Evolutionary conservation across 352 stramenopile species (phyloP).

Genomic region (Blastocystis sp.): DNA sequence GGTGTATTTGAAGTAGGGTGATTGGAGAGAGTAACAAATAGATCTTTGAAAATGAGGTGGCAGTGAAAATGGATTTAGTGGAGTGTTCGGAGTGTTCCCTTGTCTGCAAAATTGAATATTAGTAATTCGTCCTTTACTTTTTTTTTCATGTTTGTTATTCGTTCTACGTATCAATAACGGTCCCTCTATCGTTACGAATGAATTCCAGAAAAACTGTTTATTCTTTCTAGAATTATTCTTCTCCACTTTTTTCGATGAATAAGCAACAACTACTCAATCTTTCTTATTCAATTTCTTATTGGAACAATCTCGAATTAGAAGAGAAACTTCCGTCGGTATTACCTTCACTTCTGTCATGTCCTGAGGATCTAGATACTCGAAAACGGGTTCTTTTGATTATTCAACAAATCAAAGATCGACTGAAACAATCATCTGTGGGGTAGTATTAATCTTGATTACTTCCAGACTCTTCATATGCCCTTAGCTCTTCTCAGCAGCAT

Average conservation of each 20-base stretch:
- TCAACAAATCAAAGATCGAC: conserved; percentile 14
- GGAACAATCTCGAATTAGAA: conserved; percentile 19
- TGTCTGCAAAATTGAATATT: conserved; percentile 40
- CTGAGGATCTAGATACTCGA: neutral
- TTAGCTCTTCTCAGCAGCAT: neutral
- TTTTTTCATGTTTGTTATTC: neutral
- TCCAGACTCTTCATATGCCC: conserved; percentile 35
- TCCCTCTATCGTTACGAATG: neutral
- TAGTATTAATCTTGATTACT: neutral
- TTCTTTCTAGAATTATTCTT: neutral
- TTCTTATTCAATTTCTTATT: conserved; percentile 52
- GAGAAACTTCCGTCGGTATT: neutral
- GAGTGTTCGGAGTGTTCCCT: conserved; percentile 56
- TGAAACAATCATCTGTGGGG: neutral
- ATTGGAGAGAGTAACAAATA: neutral
- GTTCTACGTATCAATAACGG: neutral
- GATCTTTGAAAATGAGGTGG: conserved; percentile 15
- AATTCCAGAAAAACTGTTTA: neutral
- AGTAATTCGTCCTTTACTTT: neutral
- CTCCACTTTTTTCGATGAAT: neutral
- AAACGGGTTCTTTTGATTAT: neutral
- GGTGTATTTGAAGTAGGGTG: conserved; percentile 15
- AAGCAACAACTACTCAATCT: neutral
- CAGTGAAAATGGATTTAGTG: conserved; percentile 22
- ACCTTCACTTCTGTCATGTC: neutral